Conservation (phyloP, 2,329 filamentous ascomycete genomes). For the Thielaviopsis musarum region DNA sequence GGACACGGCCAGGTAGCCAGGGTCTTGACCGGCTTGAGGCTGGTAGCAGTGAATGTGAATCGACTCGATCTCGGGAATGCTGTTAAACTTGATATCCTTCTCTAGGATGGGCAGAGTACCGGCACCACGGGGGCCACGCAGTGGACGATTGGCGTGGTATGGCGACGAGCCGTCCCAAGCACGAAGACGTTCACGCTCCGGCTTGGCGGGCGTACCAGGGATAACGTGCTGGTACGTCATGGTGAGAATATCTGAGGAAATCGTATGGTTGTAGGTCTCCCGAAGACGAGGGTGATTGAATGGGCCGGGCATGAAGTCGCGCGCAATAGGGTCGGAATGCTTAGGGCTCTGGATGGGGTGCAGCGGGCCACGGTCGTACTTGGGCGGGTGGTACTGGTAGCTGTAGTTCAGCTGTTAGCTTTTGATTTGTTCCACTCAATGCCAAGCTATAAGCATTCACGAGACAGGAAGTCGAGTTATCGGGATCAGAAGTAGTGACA, state of each 20-base stretch:
- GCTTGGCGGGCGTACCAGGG: constrained; percentile 46
- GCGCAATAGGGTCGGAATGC: constrained; percentile 70
- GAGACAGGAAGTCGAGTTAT: background rate
- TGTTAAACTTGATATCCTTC: constrained; percentile 59
- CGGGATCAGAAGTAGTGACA: background rate
- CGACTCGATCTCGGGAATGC: constrained; percentile 65
- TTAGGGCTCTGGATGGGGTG: constrained; percentile 86
- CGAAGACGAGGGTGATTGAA: constrained; percentile 76
- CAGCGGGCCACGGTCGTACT: constrained; percentile 84
- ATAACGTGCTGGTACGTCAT: constrained; percentile 75
- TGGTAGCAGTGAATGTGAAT: constrained; percentile 67
- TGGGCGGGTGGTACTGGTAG: constrained; percentile 89
- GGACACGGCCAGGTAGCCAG: constrained; percentile 62
- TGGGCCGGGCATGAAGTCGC: constrained; percentile 76
- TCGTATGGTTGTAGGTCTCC: constrained; percentile 77
- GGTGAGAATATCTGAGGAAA: constrained; percentile 75
- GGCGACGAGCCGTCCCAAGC: constrained; percentile 81
- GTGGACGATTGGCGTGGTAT: constrained; percentile 82
- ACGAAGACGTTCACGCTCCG: constrained; percentile 51
- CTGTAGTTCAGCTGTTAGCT: constrained; percentile 26
- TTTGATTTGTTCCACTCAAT: too few species aligned
- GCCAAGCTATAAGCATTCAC: too few species aligned
- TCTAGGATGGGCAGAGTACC: constrained; percentile 57
- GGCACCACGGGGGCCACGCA: constrained; percentile 64
- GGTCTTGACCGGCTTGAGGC: constrained; percentile 53